These are phyloP conservation scores for Pseudocercospora ulei DNA, from an alignment of 2,329 filamentous ascomycete genomes.

Conservation along the genomic window DNA sequence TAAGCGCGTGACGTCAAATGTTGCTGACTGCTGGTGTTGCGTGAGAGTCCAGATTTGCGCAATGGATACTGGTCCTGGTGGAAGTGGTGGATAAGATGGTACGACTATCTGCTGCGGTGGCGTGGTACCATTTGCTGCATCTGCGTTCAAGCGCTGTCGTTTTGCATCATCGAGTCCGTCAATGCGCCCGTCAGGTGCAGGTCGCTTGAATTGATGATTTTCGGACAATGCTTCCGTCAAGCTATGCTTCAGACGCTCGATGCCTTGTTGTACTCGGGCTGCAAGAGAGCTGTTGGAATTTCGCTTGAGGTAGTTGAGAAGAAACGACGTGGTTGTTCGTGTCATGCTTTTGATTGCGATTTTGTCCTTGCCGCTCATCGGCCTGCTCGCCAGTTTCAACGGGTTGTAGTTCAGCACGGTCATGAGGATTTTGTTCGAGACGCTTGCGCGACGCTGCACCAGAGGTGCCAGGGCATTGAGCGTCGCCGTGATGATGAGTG, in stretches of 20 bases:
- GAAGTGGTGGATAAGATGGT: conserved; percentile 57
- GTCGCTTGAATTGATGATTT: conserved; percentile 58
- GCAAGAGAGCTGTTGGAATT: conserved; percentile 68
- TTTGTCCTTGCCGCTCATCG: conserved; percentile 52
- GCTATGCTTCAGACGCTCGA: conserved; percentile 71
- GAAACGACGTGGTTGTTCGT: conserved; percentile 73
- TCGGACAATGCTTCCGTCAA: conserved; percentile 74
- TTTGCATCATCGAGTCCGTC: conserved; percentile 70
- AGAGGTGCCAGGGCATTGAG: conserved; percentile 78
- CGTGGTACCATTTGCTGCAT: conserved; percentile 34
- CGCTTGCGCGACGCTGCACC: conserved; percentile 68
- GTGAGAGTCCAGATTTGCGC: conserved; percentile 83
- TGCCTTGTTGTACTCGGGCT: conserved; percentile 72
- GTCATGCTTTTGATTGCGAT: conserved; percentile 90
- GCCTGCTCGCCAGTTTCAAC: conserved; percentile 55
- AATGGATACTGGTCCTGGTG: conserved; percentile 64
- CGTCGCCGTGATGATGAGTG: conserved; percentile 78
- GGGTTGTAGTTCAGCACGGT: conserved; percentile 87
- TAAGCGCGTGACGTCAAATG: conserved; percentile 74
- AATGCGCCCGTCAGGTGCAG: conserved; percentile 58
- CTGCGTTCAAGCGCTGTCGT: conserved; percentile 59
- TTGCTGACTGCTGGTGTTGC: conserved; percentile 59
- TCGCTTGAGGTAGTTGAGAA: conserved; percentile 74
- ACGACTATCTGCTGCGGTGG: conserved; percentile 18
- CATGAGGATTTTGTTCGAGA: conserved; percentile 75